These are phyloP conservation scores for Yarrowia porcina DNA, from an alignment of 805 yeast species.

Conservation along the genomic window DNA sequence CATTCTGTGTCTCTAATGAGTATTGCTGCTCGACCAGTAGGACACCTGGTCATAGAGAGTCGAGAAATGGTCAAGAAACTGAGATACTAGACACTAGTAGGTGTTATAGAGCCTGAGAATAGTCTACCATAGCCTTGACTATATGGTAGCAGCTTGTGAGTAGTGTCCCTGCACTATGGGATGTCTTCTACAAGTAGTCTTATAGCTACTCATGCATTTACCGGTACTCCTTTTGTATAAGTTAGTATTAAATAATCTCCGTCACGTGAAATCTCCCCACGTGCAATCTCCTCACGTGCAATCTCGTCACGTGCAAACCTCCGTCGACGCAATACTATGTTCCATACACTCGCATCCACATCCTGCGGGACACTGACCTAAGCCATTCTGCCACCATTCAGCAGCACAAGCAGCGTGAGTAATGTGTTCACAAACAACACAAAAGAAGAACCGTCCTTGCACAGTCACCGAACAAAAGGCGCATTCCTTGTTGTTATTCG, in stretches of 20 bases:
- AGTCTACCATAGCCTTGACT: too few species aligned
- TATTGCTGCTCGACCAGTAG: too few species aligned
- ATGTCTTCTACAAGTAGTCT: too few species aligned
- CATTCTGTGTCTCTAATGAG: too few species aligned
- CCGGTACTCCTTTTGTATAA: too few species aligned
- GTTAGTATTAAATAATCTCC: constrained; percentile 9
- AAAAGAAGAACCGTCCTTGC: constrained; percentile 57
- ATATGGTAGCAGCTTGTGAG: too few species aligned
- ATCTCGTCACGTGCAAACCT: not conserved
- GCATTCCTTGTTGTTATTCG: constrained; percentile 40
- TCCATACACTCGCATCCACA: constrained; percentile 70
- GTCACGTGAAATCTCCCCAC: not conserved
- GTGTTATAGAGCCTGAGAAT: too few species aligned
- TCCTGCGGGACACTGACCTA: constrained; percentile 71
- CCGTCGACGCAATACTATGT: constrained; percentile 5
- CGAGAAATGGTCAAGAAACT: too few species aligned
- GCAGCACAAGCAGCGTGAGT: constrained; percentile 75
- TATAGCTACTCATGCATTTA: too few species aligned
- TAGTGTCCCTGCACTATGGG: too few species aligned
- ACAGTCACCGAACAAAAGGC: constrained; percentile 68
- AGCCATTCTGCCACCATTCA: constrained; percentile 68
- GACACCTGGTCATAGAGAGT: too few species aligned
- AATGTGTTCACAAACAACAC: constrained; percentile 74
- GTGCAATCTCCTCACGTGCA: not conserved
- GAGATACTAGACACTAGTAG: too few species aligned